A percentile compares a stretch with the other conserved stretches of the same genome.
Conservation (phyloP, 192 early-diverging fungal genomes). For the Umbelopsis sp. region DNA sequence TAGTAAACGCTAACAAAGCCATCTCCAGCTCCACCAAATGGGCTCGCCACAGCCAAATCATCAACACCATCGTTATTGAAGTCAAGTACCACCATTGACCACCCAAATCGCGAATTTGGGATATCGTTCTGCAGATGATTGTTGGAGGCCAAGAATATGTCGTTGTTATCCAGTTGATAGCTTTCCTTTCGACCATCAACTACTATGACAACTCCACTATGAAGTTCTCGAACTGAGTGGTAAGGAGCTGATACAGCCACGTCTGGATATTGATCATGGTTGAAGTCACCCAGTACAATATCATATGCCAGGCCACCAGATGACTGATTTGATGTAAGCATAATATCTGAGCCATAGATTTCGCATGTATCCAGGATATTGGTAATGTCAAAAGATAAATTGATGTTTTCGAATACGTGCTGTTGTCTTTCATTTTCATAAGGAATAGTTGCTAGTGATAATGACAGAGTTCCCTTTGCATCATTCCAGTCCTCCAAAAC, state of each 20-base stretch:
- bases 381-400: no score
- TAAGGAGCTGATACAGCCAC: slow-evolving; percentile 71
- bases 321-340: slow-evolving; percentile 46
- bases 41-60: slow-evolving; percentile 78
- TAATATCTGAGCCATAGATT: slow-evolving; percentile 15
- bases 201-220: slow-evolving; percentile 64
- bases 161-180: background rate
- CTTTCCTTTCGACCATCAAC: slow-evolving; percentile 29
- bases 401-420: background rate
- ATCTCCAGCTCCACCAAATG: slow-evolving; percentile 42
- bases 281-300: slow-evolving; percentile 69
- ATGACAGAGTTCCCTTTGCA: background rate
- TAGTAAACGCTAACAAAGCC: slow-evolving; percentile 72
- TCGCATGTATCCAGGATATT: background rate
- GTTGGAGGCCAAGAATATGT: background rate
- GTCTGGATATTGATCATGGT: slow-evolving; percentile 57
- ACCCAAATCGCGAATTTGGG: slow-evolving; percentile 66
- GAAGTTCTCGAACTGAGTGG: slow-evolving; percentile 21
- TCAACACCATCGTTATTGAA: slow-evolving; percentile 86
- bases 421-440: background rate
- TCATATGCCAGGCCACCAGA: slow-evolving; percentile 70
- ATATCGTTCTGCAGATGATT: background rate
- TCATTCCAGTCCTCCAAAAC: background rate
- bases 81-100: slow-evolving; percentile 75
- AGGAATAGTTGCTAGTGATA: background rate